Evolutionary conservation across 345 rosid species (phyloP).

Genomic region (Hibiscus syriacus): DNA sequence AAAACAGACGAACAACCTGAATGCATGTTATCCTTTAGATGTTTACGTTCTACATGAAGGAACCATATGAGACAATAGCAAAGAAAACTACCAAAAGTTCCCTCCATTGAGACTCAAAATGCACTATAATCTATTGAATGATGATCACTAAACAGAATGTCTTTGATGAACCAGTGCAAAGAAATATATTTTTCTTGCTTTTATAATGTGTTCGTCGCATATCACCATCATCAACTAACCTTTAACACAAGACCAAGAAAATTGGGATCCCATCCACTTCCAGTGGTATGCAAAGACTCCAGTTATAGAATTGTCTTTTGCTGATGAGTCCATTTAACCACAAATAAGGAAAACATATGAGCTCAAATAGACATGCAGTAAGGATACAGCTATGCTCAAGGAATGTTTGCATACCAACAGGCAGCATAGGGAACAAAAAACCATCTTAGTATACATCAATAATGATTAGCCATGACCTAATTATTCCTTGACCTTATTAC

Average conservation of each 20-base stretch:
- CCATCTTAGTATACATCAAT: no score
- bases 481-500: neutral
- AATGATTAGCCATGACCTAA: neutral
- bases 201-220: neutral
- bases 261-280: neutral
- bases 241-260: neutral
- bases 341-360: neutral
- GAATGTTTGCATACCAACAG: neutral
- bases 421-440: neutral
- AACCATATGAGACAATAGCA: neutral
- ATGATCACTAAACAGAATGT: neutral
- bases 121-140: neutral
- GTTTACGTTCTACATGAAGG: neutral
- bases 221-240: neutral
- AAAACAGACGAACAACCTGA: neutral
- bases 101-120: neutral
- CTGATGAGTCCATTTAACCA: neutral
- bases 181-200: neutral
- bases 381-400: neutral
- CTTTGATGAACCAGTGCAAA: neutral
- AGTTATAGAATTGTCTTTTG: neutral
- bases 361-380: constrained; percentile 6
- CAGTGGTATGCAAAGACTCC: neutral
- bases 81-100: neutral
- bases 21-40: neutral